Evolutionary conservation across 2,329 filamentous ascomycete species (phyloP).

Genomic region (Cordyceps cicadae): DNA sequence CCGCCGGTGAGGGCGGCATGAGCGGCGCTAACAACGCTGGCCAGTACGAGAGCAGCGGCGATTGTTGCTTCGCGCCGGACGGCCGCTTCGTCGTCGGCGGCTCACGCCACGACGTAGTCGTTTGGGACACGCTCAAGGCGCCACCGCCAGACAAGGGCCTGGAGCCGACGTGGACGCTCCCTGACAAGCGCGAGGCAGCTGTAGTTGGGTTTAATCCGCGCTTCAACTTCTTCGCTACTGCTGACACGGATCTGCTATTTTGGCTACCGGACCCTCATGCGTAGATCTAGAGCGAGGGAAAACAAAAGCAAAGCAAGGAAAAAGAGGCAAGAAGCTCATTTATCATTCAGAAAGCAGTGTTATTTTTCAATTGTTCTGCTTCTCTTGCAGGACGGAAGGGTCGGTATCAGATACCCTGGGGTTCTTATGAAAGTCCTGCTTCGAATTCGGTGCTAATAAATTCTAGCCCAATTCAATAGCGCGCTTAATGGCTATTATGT

Average conservation of each 20-base stretch:
- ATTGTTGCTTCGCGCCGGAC: conserved; percentile 84
- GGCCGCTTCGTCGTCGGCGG: conserved; percentile 83
- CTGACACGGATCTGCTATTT: conserved; percentile 74
- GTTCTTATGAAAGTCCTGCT: neutral
- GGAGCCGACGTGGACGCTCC: conserved; percentile 54
- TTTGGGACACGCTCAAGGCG: conserved; percentile 72
- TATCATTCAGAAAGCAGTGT: neutral
- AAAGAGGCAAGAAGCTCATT: neutral
- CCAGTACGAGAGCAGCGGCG: conserved; percentile 54
- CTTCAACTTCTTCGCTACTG: conserved; percentile 85
- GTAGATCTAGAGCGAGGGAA: conserved; percentile 20
- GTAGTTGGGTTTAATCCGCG: conserved; percentile 83
- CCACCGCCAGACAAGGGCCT: conserved; percentile 45
- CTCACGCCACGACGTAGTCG: conserved; percentile 61
- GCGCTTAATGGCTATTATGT: neutral
- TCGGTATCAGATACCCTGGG: conserved; percentile 6
- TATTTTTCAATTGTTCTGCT: neutral
- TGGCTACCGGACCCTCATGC: conserved; percentile 64
- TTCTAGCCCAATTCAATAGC: neutral
- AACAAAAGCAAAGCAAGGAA: neutral
- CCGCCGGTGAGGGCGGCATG: conserved; percentile 40
- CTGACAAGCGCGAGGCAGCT: conserved; percentile 60
- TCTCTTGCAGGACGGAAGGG: neutral
- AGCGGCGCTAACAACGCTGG: conserved; percentile 34
- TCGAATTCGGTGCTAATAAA: neutral